A percentile compares a stretch with the other conserved stretches of the same genome.
Conservation (phyloP, 192 early-diverging fungal genomes). For the Lobulomyces angularis region DNA sequence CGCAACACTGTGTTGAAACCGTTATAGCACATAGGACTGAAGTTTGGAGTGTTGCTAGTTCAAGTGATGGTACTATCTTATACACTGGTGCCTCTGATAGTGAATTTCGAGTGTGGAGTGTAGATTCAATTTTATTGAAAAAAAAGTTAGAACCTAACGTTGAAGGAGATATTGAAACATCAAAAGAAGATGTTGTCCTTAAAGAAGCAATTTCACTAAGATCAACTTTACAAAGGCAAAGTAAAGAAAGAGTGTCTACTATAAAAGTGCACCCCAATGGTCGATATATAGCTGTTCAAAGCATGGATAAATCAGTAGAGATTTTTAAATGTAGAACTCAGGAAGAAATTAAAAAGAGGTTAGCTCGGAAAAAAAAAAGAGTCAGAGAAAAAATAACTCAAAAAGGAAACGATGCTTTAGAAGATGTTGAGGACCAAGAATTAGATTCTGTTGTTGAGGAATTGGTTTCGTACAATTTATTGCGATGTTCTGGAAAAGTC, state of each 20-base stretch:
- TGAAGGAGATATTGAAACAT: constrained; percentile 5
- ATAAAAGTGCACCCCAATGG: constrained; percentile 69
- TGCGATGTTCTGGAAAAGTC: constrained; percentile 67
- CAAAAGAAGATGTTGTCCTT: constrained; percentile 20
- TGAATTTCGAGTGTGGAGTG: constrained; percentile 77
- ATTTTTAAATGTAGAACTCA: constrained; percentile 64
- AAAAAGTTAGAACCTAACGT: constrained; percentile 39
- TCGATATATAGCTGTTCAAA: constrained; percentile 64
- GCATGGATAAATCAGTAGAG: constrained; percentile 71
- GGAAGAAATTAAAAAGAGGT: constrained; percentile 74
- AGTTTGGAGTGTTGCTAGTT: constrained; percentile 76
- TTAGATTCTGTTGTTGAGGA: constrained; percentile 52
- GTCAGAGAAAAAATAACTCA: constrained; percentile 54
- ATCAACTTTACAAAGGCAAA: constrained; percentile 66
- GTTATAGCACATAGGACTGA: constrained; percentile 85
- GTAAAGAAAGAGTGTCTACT: constrained; percentile 66
- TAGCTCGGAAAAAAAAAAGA: constrained; percentile 65
- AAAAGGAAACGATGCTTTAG: constrained; percentile 24
- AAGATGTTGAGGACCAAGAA: constrained; percentile 26
- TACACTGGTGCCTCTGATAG: constrained; percentile 79
- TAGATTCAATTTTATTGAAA: constrained; percentile 48
- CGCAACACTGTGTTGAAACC: constrained; percentile 89
- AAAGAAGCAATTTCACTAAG: constrained; percentile 59
- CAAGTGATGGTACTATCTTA: constrained; percentile 46
- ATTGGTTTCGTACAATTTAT: constrained; percentile 54